These are phyloP conservation scores for Cytospora chrysosperma DNA, from an alignment of 2,329 filamentous ascomycete species.

Conservation along the genomic window DNA sequence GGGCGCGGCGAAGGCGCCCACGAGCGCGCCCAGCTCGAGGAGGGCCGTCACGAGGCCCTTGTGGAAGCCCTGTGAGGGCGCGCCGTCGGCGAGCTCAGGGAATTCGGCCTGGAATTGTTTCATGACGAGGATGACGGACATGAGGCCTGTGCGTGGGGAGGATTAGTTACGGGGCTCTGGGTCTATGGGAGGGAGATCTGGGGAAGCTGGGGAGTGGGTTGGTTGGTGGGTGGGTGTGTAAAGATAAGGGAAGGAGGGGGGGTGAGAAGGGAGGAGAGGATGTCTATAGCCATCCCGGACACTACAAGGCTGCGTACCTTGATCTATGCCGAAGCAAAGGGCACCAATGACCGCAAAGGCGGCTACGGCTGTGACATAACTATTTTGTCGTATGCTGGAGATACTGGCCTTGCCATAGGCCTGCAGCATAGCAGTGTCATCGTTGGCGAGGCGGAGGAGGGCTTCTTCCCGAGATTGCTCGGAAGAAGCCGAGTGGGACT, in stretches of 20 bases:
- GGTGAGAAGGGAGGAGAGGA: no score
- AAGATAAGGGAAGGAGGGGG: no score
- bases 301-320: constrained; percentile 1
- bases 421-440: constrained; percentile 8
- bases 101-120: constrained; percentile 13
- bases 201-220: background rate
- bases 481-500: background rate
- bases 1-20: constrained; percentile 52
- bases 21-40: constrained; percentile 57
- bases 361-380: constrained; percentile 20
- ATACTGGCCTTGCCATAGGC: constrained; percentile 15
- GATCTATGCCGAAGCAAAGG: constrained; percentile 31
- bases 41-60: constrained; percentile 36
- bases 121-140: constrained; percentile 15
- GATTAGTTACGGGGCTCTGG: background rate
- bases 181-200: background rate
- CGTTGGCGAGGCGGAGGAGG: constrained; percentile 3
- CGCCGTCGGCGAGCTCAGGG: constrained; percentile 8
- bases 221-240: background rate
- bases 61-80: constrained; percentile 10
- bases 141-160: background rate
- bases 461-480: constrained; percentile 7
- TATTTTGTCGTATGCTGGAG: background rate
- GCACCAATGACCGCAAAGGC: constrained; percentile 37
- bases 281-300: background rate